Percentiles rank a stretch among this genome's conserved stretches.
phyloP scores from a whole-genome alignment of 2,329 filamentous ascomycete species.

The Bipolaris zeicola region DNA sequence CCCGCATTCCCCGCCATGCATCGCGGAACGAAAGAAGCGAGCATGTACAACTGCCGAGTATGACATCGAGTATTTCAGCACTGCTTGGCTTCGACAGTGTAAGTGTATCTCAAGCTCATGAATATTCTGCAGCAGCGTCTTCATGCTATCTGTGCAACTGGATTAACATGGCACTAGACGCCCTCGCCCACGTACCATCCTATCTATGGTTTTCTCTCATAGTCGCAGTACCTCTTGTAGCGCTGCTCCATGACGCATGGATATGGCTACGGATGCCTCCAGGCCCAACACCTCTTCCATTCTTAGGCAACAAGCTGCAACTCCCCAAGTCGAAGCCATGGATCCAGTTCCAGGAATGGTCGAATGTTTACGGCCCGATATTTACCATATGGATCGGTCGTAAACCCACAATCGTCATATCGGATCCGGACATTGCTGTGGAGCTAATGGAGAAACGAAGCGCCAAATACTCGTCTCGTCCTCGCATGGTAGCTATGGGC shows the following conservation, averaged over 20 bases:
- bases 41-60: slow-evolving; percentile 29
- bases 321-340: slow-evolving; percentile 42
- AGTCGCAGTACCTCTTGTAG: slow-evolving; percentile 31
- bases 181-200: slow-evolving; percentile 21
- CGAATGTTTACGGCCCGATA: slow-evolving; percentile 53
- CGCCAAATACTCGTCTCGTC: slow-evolving; percentile 53
- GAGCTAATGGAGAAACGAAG: slow-evolving; percentile 56
- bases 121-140: background rate
- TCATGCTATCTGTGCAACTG: background rate
- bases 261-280: slow-evolving; percentile 51
- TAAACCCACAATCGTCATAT: slow-evolving; percentile 54
- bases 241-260: slow-evolving; percentile 37
- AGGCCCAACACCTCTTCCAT: slow-evolving; percentile 54
- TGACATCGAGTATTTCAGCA: slow-evolving; percentile 10
- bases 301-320: slow-evolving; percentile 49
- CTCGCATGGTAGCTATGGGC: slow-evolving; percentile 54
- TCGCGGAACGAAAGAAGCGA: slow-evolving; percentile 22
- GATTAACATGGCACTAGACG: slow-evolving; percentile 35
- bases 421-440: slow-evolving; percentile 51
- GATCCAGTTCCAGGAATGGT: slow-evolving; percentile 52
- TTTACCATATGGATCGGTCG: slow-evolving; percentile 57
- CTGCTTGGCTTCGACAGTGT: slow-evolving; percentile 7
- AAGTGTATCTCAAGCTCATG: slow-evolving; percentile 1
- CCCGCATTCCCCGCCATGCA: slow-evolving; percentile 15
- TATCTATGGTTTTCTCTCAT: slow-evolving; percentile 38